Evolutionary conservation across 192 early-diverging fungal species (phyloP), one percentile per base, ranked within the genome.

Genomic region (Gaertneriomyces semiglobifer): DNA sequence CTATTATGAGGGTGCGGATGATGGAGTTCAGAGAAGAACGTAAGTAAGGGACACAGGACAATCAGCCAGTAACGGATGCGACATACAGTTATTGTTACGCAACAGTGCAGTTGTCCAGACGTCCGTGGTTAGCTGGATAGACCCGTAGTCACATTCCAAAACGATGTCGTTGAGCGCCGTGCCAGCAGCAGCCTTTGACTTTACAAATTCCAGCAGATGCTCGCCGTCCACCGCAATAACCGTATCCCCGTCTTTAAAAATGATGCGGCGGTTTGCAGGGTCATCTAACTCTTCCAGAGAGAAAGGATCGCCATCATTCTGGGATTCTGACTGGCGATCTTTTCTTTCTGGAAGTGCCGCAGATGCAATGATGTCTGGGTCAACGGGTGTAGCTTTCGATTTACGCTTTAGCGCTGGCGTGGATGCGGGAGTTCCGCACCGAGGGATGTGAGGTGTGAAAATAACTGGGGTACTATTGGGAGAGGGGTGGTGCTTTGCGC

Each of bases 231-330:
- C 60, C 25, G 25, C 18, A 12, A 62, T 18, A 5, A 10, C 10
- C 6, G 12, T 62, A 14, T 42, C 38, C n/a, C 60, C 60, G 44
- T 62, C 60, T 20, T 4, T 62, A 12, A 50, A 50, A 43, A 62
- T 48, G n/a, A 42, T 62, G 44, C 25, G 18, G 18, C 60, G 16
- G 60, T 20, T 42, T 42, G 16, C 60, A 20, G 45, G 60, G 45
- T 62, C 60, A 1, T 44, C 60, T 39, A 62, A 44, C 18, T 20
- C 45, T 42, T 62, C 60, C 18, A 42, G 60, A 20, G 60, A 44
- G 18, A 62, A 62, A 44, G 60, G 60, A 62, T 62, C 60, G 25
- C 44, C 43, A 48, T 20, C 38, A 42, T 62, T 62, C 5, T 62
- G 45, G n/a, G 60, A 43, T 42, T 62, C 44, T 10, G 60, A 42